Evolutionary conservation across 805 yeast genomes (phyloP), one percentile per base, ranked within the genome.

Genomic region (Tetrapisispora phaffii): DNA sequence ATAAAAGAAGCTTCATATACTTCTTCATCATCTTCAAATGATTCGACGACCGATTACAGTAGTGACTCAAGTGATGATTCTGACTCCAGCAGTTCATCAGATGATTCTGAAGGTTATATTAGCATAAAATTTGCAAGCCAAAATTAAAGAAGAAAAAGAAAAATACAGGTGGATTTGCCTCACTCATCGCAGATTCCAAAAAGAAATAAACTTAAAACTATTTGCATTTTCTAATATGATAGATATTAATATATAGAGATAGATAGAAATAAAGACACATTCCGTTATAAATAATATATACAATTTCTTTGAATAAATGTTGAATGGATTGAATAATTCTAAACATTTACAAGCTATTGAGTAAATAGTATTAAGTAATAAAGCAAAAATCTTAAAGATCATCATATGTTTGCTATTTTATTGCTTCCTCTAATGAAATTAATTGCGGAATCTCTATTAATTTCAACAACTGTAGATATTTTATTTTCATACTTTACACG

Each of bases 401-500:
- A 22, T 45, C 35, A 57, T n/a, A 59, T 49, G 16, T 60, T 65
- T 7, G 56, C 57, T 38, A 52, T 47, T 45, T 58, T 59, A 39
- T 51, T 57, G 40, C 52, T 57, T 16, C 87, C 87, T 55, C 83
- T 93, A 16, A 90, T 82, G 63, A 93, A 87, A n/a, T 77, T 72
- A 52, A 86, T 63, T 3, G 98, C 97, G 39, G 81, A 84, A 3
- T 77, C 79, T 47, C 74, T 74, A 21, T 74, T 70, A 46, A 90
- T 85, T 47, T 81, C 85, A 49, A 76, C 73, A 2, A 90, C 81
- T 0, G 83, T 73, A 45, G 96, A 85, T 40, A 85, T 86, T 57
- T 86, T 85, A 58, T 85, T 82, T 48, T 77, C 78, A 60, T 80
- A 90, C 68, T 79, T 77, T 1, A 93, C 96, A 19, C 97, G 96